Evolutionary conservation across 129 eudicot species (phyloP).

Genomic region (Oenanthe sinensis): DNA sequence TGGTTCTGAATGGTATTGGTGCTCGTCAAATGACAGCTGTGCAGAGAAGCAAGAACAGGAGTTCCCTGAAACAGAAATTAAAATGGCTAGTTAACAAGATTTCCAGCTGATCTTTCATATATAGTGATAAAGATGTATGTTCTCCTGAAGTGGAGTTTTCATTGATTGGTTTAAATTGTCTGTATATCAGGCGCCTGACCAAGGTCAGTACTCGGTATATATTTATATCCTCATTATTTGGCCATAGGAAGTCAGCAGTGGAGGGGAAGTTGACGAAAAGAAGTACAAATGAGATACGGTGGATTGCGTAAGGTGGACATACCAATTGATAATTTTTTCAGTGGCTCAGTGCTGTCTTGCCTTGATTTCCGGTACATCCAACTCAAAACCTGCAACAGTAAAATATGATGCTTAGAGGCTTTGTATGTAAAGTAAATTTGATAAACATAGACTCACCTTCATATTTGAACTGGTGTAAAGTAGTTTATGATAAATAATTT

Average conservation of each 20-base stretch:
- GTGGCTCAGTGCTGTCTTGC: constrained; percentile 21
- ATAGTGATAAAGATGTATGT: background rate
- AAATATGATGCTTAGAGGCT: constrained; percentile 14
- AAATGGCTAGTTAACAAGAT: background rate
- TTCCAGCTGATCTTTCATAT: background rate
- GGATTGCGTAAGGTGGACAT: constrained; percentile 10
- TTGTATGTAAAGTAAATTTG: background rate
- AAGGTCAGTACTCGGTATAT: background rate
- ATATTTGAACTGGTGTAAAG: constrained; percentile 36
- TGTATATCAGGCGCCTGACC: background rate
- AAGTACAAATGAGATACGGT: background rate
- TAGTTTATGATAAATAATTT: constrained; percentile 10
- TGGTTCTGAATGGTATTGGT: constrained; percentile 21
- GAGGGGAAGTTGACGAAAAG: background rate
- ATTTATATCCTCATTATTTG: background rate
- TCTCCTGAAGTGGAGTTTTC: background rate
- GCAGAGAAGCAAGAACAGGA: constrained; percentile 25
- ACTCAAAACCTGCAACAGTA: constrained; percentile 37
- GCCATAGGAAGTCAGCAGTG: background rate
- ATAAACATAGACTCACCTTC: constrained; percentile 47
- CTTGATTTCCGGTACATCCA: constrained; percentile 6
- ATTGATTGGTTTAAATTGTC: background rate
- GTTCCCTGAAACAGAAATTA: constrained; percentile 35
- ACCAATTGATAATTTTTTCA: constrained; percentile 39
- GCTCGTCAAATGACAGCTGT: constrained; percentile 30